Conservation (phyloP, 2,329 filamentous ascomycete species). For the Bertia moriformis region DNA sequence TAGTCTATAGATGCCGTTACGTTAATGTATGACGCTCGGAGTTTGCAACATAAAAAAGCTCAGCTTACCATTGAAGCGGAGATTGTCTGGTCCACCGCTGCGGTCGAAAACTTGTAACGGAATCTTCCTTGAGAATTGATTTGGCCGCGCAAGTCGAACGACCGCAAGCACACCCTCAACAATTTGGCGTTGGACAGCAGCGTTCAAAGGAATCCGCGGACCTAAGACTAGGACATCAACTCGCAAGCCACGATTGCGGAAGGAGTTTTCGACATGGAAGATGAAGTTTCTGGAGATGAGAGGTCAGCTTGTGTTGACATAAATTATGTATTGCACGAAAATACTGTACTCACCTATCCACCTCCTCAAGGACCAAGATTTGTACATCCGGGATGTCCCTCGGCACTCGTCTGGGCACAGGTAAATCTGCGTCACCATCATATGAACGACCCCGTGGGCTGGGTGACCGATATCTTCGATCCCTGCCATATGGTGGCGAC, state of each 20-base stretch:
- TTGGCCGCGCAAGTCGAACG: slow-evolving; percentile 39
- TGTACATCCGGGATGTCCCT: neutral
- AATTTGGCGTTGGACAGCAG: slow-evolving; percentile 54
- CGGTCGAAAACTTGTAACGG: slow-evolving; percentile 58
- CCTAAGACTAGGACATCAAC: slow-evolving; percentile 51
- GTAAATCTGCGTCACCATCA: neutral
- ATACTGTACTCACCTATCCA: slow-evolving; percentile 49
- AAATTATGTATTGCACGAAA: slow-evolving; percentile 51
- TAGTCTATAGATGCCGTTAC: slow-evolving; percentile 30
- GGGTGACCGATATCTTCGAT: neutral
- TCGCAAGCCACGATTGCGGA: slow-evolving; percentile 43
- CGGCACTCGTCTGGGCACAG: neutral
- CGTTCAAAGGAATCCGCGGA: slow-evolving; percentile 46
- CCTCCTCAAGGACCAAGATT: neutral
- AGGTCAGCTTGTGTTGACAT: slow-evolving; percentile 26
- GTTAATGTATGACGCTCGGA: neutral
- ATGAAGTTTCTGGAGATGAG: slow-evolving; percentile 39
- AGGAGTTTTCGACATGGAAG: slow-evolving; percentile 50
- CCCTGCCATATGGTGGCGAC: neutral
- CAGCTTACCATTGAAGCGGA: slow-evolving; percentile 43
- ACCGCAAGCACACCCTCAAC: slow-evolving; percentile 60
- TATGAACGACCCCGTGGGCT: neutral
- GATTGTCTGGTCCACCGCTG: slow-evolving; percentile 40
- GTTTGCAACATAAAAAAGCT: neutral
- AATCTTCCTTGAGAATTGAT: slow-evolving; percentile 48